Evolutionary conservation across 305 asterid genomes (phyloP).

Genomic region (Andrographis paniculata): DNA sequence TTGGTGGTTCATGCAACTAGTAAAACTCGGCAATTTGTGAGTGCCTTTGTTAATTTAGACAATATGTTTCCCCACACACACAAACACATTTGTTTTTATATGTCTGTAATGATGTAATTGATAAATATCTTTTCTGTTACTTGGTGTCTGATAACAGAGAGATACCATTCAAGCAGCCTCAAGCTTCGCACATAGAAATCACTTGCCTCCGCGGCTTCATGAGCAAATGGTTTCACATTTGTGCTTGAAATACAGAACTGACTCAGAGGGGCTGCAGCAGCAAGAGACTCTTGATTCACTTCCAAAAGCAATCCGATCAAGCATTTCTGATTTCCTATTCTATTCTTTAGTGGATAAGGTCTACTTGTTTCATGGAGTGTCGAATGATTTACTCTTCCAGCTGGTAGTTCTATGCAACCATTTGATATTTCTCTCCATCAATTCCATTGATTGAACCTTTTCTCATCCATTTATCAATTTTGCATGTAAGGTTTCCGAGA

Average conservation of each 20-base stretch:
- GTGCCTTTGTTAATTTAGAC: conserved; percentile 9
- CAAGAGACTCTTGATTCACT: conserved; percentile 65
- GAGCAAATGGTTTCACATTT: conserved; percentile 67
- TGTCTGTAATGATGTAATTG: too few species aligned
- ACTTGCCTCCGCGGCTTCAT: conserved; percentile 40
- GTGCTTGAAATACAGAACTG: conserved; percentile 44
- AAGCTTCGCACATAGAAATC: conserved; percentile 47
- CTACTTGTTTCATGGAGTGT: conserved; percentile 77
- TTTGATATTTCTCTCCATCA: not conserved
- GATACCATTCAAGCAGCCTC: conserved; percentile 50
- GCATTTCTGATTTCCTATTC: conserved; percentile 63
- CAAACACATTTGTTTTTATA: too few species aligned
- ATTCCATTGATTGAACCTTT: conserved; percentile 7
- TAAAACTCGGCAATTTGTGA: conserved; percentile 42
- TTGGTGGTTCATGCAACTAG: conserved; percentile 52
- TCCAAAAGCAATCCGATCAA: conserved; percentile 79
- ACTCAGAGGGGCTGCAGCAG: conserved; percentile 75
- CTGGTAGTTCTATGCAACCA: conserved; percentile 37
- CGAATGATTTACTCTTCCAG: conserved; percentile 72
- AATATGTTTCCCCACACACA: not conserved
- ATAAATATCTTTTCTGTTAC: not conserved
- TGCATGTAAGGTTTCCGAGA: conserved; percentile 36
- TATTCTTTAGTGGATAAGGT: conserved; percentile 67
- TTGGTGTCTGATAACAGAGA: conserved; percentile 27
- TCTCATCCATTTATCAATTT: not conserved